Conservation (phyloP, 164 flowering plant species). For the Berberis thunbergii region DNA sequence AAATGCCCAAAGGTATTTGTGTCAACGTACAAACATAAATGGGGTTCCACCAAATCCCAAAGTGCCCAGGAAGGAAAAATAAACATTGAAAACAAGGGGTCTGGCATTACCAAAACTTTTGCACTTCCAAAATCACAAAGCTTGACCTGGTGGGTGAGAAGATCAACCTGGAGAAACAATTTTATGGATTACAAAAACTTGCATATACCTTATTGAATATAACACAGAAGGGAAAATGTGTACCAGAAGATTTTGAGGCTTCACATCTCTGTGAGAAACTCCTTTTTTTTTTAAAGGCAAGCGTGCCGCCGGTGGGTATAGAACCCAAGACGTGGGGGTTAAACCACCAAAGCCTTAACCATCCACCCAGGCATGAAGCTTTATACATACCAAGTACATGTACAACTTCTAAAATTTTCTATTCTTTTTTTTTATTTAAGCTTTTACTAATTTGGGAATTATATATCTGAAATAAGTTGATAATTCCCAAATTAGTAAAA, state of each 20-base stretch:
- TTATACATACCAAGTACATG: slow-evolving; percentile 64
- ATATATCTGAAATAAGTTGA: slow-evolving; percentile 35
- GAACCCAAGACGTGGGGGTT: too few species aligned
- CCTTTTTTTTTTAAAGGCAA: too few species aligned
- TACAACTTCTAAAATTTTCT: neutral
- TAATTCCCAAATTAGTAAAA: neutral
- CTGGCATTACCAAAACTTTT: slow-evolving; percentile 51
- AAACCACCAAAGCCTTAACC: too few species aligned
- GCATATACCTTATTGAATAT: neutral
- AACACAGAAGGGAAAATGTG: neutral
- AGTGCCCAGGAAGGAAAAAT: too few species aligned
- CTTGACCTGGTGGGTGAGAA: slow-evolving; percentile 83
- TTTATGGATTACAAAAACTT: neutral
- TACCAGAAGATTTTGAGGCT: slow-evolving; percentile 96
- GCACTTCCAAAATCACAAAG: slow-evolving; percentile 99
- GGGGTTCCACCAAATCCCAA: too few species aligned
- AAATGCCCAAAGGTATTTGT: too few species aligned
- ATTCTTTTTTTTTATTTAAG: neutral
- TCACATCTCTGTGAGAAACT: slow-evolving; percentile 67
- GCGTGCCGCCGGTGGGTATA: too few species aligned
- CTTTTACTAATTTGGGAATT: neutral
- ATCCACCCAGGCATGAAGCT: too few species aligned
- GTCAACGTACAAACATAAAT: too few species aligned
- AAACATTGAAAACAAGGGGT: too few species aligned
- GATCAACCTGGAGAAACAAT: slow-evolving; percentile 63